Evolutionary conservation across 176 grass and related monocot species (phyloP), one percentile per base, ranked within the genome.

Genomic region (Juncus inflexus): DNA sequence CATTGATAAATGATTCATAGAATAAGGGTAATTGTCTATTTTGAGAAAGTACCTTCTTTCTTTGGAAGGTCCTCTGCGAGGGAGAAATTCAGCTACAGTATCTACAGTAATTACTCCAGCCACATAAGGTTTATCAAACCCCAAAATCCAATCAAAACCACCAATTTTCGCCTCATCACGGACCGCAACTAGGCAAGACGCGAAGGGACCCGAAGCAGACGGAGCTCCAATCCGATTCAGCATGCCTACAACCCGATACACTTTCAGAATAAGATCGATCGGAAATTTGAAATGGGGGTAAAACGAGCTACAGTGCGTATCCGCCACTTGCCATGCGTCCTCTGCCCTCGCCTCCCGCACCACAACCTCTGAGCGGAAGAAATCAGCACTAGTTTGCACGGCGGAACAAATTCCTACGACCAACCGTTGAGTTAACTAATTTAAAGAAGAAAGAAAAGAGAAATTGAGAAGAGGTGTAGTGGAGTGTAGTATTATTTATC

Each of bases 291-390:
- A 92, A 10, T 79, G 83, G 1, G 94, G 94, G 57, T 91, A 99
- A 75, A 99, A 99, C 2, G 87, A 91, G 57, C 94, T 77, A 60
- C 94, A 99, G 58, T 92, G 94, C 11, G 94, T 92, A 78, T 99
- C 94, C 3, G 94, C 88, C 51, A 99, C 94, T 78, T 99, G 82
- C 94, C 94, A 99, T 42, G 83, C 87, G 60, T 99, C 94, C 67
- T 92, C 94, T 5, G 89, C 35, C 52, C 88, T 66, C 9, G 88
- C 94, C 53, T 99, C 94, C 40, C 85, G 77, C 42, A 99, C 77
- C 1, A 86, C 58, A 5, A 92, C 76, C 10, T 89, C 88, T 15
- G 83, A 84, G 0, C 87, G 94, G 67, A 91, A 64, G 65, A 99
- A 63, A 12, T 99, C 79, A 60, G 84, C 79, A 4, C 75, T 69